Base-by-base conservation (phyloP, 2,329 filamentous ascomycete species). In the Pseudogymnoascus sp. region DNA sequence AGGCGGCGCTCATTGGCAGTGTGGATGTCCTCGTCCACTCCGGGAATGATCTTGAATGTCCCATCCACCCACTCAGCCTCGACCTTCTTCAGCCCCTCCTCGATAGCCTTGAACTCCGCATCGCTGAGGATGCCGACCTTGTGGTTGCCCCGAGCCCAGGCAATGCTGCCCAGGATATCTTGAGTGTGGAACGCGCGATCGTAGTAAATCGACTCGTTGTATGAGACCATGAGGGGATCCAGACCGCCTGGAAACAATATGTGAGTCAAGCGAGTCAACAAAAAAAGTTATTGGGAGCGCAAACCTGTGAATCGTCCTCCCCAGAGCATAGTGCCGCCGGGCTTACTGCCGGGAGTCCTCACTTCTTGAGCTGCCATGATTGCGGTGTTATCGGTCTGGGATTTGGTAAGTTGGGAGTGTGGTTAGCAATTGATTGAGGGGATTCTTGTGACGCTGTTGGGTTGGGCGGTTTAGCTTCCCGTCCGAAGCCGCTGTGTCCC, bases 221-320 rank as follows among this genome's bases (percentile, higher is more conserved):
- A 96, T 67, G 88, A 81, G 65, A 86, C 82, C 91, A 96, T 96
- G 60, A 95, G 82, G 61, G 91, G 90, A 76, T 95, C 90, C 68
- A 93, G 84, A 69, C 84, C 88, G 79, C 90, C 89, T 89, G 69
- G 63, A 55, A 69, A 74, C 36, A 55, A 35, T 35, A 63, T 35
- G 14, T 67, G 41, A 65, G 64, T 63, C 58, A 59, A 60, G 19
- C 42, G 42, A 49, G 42, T 49, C 42, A 49, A 49, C 42, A 49
- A 49, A 52, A 49, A 52, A 52, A 52, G n/a, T 9, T 30, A 30
- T n/a, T 52, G 14, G 45, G n/a, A 14, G 19, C 62, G 68, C 63
- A 64, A 67, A 82, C 81, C 82, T 66, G 83, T 85, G 72, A 86
- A 86, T 65, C 83, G 78, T 67, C 83, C 82, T 68, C 83, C 82